Conservation (phyloP, 257 asterid species). For the Capsicum pubescens region DNA sequence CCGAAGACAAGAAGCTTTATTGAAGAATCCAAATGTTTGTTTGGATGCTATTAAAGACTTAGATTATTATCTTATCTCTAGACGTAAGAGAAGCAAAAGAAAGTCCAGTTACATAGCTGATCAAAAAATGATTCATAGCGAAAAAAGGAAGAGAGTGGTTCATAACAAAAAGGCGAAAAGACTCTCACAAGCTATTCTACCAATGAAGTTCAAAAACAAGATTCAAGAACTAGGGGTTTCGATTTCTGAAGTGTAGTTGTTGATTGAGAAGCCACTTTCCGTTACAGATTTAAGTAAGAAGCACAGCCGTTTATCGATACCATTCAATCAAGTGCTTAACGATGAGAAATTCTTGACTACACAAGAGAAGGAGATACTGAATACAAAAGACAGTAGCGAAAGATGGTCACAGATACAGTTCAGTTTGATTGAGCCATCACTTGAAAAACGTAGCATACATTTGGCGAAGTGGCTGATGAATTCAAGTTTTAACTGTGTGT, state of each 20-base stretch:
- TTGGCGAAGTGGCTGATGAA: background rate
- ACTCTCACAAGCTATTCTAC: background rate
- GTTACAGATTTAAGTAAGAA: background rate
- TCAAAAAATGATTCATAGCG: background rate
- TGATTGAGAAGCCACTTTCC: background rate
- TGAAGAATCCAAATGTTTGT: background rate
- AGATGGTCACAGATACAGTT: background rate
- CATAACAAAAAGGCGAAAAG: background rate
- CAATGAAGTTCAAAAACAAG: background rate
- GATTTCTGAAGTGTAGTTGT: background rate
- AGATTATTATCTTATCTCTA: background rate
- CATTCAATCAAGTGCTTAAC: background rate
- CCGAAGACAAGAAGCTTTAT: background rate
- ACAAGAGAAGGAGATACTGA: background rate
- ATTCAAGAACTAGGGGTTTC: background rate
- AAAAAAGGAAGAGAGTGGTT: background rate
- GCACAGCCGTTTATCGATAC: background rate
- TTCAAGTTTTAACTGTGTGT: background rate
- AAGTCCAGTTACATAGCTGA: background rate
- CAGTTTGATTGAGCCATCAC: constrained; percentile 21
- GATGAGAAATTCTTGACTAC: background rate
- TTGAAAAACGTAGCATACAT: background rate
- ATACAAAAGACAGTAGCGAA: background rate
- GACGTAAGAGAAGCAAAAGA: background rate
- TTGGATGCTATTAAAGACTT: background rate